Conservation (phyloP, 176 grass and related monocot genomes). For the Thinopyrum elongatum region DNA sequence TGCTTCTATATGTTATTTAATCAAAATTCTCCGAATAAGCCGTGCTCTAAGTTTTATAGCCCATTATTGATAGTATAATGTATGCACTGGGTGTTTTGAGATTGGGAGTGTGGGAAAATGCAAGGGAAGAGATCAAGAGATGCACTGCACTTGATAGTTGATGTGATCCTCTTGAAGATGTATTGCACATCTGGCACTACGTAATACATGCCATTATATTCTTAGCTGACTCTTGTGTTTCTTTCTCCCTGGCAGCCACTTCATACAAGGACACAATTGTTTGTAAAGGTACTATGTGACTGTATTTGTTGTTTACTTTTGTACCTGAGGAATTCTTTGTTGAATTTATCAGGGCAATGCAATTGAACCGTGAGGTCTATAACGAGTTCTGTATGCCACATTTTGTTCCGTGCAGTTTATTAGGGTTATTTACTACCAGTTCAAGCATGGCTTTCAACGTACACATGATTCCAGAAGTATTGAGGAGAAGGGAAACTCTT, state of each 20-base stretch:
- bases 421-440: constrained; percentile 67
- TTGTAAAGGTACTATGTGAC: constrained; percentile 56
- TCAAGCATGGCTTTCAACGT: constrained; percentile 68
- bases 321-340: constrained; percentile 16
- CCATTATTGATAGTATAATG: no score
- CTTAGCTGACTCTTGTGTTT: constrained; percentile 17
- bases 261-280: constrained; percentile 78
- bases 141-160: not conserved
- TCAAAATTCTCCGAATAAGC: not conserved
- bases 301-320: not conserved
- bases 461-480: constrained; percentile 35
- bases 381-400: not conserved
- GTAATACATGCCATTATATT: not conserved
- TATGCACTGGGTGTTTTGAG: not conserved
- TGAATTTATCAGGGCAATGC: constrained; percentile 7
- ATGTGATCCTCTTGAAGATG: not conserved
- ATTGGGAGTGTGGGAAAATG: not conserved
- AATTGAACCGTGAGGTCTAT: not conserved
- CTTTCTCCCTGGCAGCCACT: constrained; percentile 62
- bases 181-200: not conserved
- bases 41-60: not conserved
- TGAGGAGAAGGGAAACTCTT: constrained; percentile 30
- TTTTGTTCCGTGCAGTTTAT: constrained; percentile 67
- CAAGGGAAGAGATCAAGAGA: not conserved
- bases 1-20: not conserved